Evolutionary conservation across 108 stramenopile species (phyloP), one percentile per base, ranked within the genome.

Genomic region (Fragilaria radians): DNA sequence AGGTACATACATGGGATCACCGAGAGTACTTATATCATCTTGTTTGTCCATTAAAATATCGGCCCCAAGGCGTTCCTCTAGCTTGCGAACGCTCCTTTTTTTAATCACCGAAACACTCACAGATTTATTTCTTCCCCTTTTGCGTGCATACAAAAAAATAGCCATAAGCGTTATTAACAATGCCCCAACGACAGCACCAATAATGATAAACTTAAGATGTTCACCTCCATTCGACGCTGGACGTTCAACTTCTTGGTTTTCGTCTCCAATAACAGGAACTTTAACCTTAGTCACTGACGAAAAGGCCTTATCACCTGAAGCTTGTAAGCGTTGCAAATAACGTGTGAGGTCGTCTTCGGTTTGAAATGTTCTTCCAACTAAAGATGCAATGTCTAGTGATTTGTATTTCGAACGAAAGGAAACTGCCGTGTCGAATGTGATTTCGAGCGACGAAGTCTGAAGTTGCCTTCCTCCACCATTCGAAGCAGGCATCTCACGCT

Each of bases 11-110:
- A 85, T 73, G 52, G 87, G 91, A 64, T 93, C 91, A 24, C 85
- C 87, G 19, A 93, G 48, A 0, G 91, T 89, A 56, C 80, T 81
- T 19, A 93, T 76, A 61, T 93, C 91, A 62, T 93, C 91, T 33
- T 80, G 71, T 4, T 78, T 78, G 36, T 83, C 83, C 51, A 77
- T 71, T 26, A 73, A 22, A 62, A 81, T 77, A 53, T 81, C 72
- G 1, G 46, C 34, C 14, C 30, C 25, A 1, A 57, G 32, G n/a
- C 31, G n/a, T 19, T 57, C 24, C 7, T 32, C 2, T 14, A 27
- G n/a, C 29, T 21, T 32, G 56, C 9, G n/a, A 36, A 34, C 18
- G 46, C 34, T 1, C 17, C 26, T 19, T 30, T 48, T 48, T 42
- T 42, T 14, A 7, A 14, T 42, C 56, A 27, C 19, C 4, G 21